Evolutionary conservation across 1,139 yeast species (phyloP), one percentile per base, ranked within the genome.

Genomic region (Kurtzmaniella quercitrusa): DNA sequence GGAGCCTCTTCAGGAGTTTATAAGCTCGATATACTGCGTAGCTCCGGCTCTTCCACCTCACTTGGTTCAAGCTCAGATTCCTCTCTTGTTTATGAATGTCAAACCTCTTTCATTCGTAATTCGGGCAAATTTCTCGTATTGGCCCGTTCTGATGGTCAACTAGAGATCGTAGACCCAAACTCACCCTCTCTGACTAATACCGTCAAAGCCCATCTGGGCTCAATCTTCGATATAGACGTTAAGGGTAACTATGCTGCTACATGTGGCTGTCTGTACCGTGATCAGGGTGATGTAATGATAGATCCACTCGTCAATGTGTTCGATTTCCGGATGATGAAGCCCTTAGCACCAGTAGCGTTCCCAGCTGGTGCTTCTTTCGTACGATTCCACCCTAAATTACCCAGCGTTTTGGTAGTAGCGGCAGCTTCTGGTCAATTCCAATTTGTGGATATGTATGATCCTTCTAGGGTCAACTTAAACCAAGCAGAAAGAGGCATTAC

Each of bases 321-420:
- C 60, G 98, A 93, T 60, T 63, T 89, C 31, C 74, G 95, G 48
- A 79, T 82, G 51, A 73, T 88, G 79, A 76, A 80, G 46, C 77
- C 93, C 2, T 63, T 85, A 44, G 73, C 95, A 0, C 97, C 98
- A 2, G 71, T 91, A 3, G 82, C 96, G 2, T 90, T 90, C 59
- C 88, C 95, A 0, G 85, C 90, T 0, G 98, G 98, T 3, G 97
- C 98, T 1, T 76, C 88, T 6, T 85, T 79, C 58, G 94, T 86
- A 1, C 75, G 85, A 42, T 74, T 91, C 50, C 98, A 91, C 63
- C 97, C 98, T 3, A 86, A 86, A 49, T 63, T 90, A 46, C 86
- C 97, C 11, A 86, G 89, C 37, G 81, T 87, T 41, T 78, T 90
- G 38, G 63, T 90, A 10, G 81, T 88, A 16, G 85, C 89, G 0